Percentiles rank a stretch among this genome's conserved stretches.
These are phyloP conservation scores for Lachnellula occidentalis DNA, from an alignment of 2,329 filamentous ascomycete genomes.

Conservation along the genomic window DNA sequence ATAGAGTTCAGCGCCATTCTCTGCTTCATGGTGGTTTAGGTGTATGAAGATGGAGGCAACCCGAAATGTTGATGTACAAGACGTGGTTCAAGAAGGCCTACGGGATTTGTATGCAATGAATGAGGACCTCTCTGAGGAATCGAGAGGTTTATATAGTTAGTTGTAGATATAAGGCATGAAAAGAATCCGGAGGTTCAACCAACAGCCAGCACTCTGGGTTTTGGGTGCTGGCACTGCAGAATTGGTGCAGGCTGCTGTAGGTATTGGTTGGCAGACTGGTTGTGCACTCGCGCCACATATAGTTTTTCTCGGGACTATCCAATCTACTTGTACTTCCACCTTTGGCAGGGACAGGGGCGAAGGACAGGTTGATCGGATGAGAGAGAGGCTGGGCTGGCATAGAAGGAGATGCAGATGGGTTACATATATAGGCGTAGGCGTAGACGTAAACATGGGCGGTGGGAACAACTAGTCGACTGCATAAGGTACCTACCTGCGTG, in stretches of 20 bases:
- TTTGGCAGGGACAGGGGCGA: not conserved
- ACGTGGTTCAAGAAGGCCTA: not conserved
- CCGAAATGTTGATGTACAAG: not conserved
- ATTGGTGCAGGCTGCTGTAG: slow-evolving; percentile 4
- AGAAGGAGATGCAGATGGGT: too few species aligned
- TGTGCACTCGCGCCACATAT: not conserved
- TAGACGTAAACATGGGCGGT: too few species aligned
- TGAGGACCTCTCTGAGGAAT: not conserved
- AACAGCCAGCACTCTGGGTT: not conserved
- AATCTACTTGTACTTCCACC: slow-evolving; percentile 7
- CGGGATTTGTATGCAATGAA: not conserved
- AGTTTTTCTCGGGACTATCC: not conserved
- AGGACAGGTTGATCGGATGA: not conserved
- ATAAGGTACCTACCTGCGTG: too few species aligned
- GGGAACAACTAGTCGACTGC: too few species aligned
- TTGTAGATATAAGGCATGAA: not conserved
- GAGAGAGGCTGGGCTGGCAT: not conserved
- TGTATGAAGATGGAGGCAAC: slow-evolving; percentile 1
- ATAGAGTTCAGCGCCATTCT: slow-evolving; percentile 14
- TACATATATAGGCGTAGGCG: too few species aligned
- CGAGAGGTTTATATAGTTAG: not conserved
- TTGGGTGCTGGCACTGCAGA: slow-evolving; percentile 5
- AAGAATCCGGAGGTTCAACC: not conserved
- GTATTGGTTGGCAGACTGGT: not conserved
- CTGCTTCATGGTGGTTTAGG: slow-evolving; percentile 10